These are phyloP conservation scores for Pichia sp. DNA, from an alignment of 1,139 yeast species.

Conservation along the genomic window DNA sequence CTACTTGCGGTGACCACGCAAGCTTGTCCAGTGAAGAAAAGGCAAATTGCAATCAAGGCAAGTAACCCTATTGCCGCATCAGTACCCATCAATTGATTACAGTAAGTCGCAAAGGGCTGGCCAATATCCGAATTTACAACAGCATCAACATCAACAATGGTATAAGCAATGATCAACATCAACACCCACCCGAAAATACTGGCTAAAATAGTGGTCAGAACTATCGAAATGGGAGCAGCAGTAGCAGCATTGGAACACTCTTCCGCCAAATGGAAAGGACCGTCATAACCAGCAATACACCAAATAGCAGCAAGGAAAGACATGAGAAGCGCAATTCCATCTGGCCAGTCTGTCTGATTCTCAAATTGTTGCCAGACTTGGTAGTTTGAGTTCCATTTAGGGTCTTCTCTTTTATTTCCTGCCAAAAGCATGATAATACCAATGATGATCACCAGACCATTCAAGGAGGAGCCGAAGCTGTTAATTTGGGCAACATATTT, in stretches of 20 bases:
- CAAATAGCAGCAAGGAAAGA: conserved; percentile 65
- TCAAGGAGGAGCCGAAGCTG: conserved; percentile 49
- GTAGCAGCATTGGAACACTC: conserved; percentile 59
- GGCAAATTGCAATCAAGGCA: conserved; percentile 55
- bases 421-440: conserved; percentile 58
- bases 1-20: conserved; percentile 68
- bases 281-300: conserved; percentile 75
- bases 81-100: conserved; percentile 47
- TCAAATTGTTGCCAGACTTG: conserved; percentile 52
- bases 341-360: conserved; percentile 65
- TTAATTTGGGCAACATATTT: conserved; percentile 56
- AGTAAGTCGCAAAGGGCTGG: conserved; percentile 61
- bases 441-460: conserved; percentile 48
- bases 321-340: conserved; percentile 58
- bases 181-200: conserved; percentile 61
- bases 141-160: conserved; percentile 50
- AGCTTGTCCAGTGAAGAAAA: conserved; percentile 64
- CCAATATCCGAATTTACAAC: conserved; percentile 55
- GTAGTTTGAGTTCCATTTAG: conserved; percentile 50
- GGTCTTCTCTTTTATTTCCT: conserved; percentile 41
- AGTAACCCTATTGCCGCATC: conserved; percentile 50
- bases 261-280: conserved; percentile 71
- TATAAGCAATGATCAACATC: conserved; percentile 63
- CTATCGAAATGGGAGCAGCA: conserved; percentile 64
- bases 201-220: conserved; percentile 60